A percentile compares a stretch with the other conserved stretches of the same genome.
These are phyloP conservation scores for Coelastrella sp. DNA, from an alignment of 139 green algal genomes.

Conservation along the genomic window DNA sequence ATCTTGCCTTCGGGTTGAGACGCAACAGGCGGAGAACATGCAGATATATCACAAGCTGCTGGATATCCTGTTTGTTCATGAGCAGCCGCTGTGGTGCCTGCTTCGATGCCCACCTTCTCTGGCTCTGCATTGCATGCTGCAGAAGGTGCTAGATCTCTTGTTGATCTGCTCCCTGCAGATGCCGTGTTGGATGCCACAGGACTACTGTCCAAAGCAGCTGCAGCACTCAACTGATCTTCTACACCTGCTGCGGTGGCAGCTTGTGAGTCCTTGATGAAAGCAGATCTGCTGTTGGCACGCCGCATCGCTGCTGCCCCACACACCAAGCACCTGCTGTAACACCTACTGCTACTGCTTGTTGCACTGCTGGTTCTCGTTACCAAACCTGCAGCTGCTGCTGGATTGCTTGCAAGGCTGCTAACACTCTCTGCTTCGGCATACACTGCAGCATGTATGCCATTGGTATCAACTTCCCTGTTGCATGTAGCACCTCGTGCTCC, in stretches of 20 bases:
- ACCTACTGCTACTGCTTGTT: neutral
- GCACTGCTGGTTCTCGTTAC: slow-evolving; percentile 6
- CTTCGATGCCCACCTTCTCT: too few species aligned
- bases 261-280: neutral
- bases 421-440: slow-evolving; percentile 17
- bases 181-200: too few species aligned
- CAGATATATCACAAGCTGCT: neutral
- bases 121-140: neutral
- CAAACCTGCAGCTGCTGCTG: neutral
- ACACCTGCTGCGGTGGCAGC: neutral
- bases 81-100: too few species aligned
- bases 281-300: neutral
- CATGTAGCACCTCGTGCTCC: too few species aligned
- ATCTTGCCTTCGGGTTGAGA: neutral
- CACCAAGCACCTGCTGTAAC: neutral
- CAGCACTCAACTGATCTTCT: neutral
- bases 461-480: too few species aligned
- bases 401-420: slow-evolving; percentile 30
- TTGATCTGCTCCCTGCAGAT: too few species aligned
- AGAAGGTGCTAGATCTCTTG: too few species aligned
- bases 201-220: neutral
- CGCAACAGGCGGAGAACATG: neutral
- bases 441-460: neutral
- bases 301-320: slow-evolving; percentile 1
- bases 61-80: too few species aligned